A percentile compares a stretch with the other conserved stretches of the same genome.
These are phyloP conservation scores for Tuber microsphaerosporum DNA, from an alignment of 495 filamentous ascomycete species.

Conservation along the genomic window DNA sequence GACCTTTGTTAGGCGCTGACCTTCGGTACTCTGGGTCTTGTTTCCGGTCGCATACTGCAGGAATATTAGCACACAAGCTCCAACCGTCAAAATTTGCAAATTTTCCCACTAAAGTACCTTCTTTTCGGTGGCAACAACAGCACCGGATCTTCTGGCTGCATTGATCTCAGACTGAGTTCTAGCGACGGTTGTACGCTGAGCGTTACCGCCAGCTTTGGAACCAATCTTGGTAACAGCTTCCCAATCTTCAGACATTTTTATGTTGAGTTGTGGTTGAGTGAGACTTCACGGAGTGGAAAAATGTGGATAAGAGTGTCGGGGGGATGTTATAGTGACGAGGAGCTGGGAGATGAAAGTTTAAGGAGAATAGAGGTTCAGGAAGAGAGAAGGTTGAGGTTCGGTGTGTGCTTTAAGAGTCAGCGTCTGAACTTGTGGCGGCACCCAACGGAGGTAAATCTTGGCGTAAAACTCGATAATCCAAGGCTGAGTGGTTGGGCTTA, in stretches of 20 bases:
- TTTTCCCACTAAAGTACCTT: constrained; percentile 47
- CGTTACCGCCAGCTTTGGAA: constrained; percentile 61
- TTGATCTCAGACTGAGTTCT: constrained; percentile 81
- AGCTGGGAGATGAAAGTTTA: constrained; percentile 5
- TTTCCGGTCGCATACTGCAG: constrained; percentile 39
- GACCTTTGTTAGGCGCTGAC: constrained; percentile 95
- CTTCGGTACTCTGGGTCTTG: constrained; percentile 51
- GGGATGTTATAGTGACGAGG: constrained; percentile 6
- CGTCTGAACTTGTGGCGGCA: constrained; percentile 18
- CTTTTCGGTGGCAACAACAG: constrained; percentile 82
- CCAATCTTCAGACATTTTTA: constrained; percentile 66
- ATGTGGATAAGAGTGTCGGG: constrained; percentile 18
- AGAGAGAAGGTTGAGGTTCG: constrained; percentile 25
- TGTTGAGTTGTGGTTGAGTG: constrained; percentile 17
- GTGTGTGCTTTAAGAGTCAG: constrained; percentile 23
- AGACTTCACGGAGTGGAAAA: not conserved
- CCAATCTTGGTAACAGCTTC: constrained; percentile 89
- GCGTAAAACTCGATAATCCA: constrained; percentile 10
- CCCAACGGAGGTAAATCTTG: constrained; percentile 8
- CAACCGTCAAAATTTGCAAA: constrained; percentile 48
- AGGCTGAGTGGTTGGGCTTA: not conserved
- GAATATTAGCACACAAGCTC: constrained; percentile 61
- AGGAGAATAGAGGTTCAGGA: constrained; percentile 23
- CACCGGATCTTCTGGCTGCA: constrained; percentile 74
- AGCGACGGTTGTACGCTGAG: constrained; percentile 73